These are phyloP conservation scores for Neurospora sp. DNA, from an alignment of 495 filamentous ascomycete species.

Conservation along the genomic window DNA sequence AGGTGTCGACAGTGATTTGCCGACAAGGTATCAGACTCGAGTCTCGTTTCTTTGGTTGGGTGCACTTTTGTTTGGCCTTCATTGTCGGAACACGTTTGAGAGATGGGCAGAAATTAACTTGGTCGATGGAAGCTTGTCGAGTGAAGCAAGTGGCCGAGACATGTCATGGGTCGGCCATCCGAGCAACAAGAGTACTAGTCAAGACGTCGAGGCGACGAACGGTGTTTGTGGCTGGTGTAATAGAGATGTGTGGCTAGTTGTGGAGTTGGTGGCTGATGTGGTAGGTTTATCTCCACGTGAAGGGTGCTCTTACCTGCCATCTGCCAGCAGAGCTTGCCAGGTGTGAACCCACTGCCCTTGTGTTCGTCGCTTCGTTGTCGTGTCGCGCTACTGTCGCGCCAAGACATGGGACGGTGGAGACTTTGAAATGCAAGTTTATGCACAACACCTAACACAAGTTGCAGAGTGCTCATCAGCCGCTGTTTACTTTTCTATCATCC, in stretches of 20 bases:
- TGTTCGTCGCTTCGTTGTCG: neutral
- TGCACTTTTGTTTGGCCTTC: neutral
- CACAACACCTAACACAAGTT: neutral
- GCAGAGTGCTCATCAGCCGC: neutral
- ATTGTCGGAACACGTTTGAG: neutral
- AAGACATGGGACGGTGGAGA: slow-evolving; percentile 1
- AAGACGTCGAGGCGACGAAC: neutral
- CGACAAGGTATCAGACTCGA: neutral
- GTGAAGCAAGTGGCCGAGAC: neutral
- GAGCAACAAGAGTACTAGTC: neutral
- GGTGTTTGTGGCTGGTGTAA: neutral
- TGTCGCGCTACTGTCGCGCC: slow-evolving; percentile 3
- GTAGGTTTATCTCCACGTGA: neutral
- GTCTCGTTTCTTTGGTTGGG: neutral
- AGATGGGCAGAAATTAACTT: neutral
- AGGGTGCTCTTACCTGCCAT: neutral
- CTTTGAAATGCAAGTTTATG: neutral
- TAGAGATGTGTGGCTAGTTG: neutral
- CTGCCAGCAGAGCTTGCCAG: neutral
- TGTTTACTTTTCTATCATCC: neutral
- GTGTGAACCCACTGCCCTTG: neutral
- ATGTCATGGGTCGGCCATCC: neutral
- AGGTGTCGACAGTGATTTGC: neutral
- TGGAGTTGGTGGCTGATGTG: neutral
- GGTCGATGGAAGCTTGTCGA: neutral